Evolutionary conservation across 2,329 filamentous ascomycete genomes (phyloP).

Genomic region (Hypoxylon sp.): DNA sequence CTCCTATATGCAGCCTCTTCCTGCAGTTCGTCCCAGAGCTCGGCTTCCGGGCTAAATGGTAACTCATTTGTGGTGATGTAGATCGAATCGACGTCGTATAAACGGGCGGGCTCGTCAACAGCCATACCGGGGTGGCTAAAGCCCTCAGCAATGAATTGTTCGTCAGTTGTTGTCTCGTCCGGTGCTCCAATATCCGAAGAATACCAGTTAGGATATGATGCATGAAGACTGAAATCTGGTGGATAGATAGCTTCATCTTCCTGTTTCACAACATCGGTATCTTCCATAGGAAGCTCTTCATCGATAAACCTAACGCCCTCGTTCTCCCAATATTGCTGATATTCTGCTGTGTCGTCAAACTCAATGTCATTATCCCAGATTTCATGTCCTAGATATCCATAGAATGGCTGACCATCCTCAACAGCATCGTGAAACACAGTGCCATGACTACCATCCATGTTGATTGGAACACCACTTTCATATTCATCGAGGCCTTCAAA

Average conservation of each 20-base stretch:
- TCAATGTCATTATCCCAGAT: neutral
- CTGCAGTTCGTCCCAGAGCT: neutral
- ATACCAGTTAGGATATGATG: neutral
- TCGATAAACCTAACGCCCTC: slow-evolving; percentile 5
- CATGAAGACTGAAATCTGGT: neutral
- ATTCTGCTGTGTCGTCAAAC: slow-evolving; percentile 5
- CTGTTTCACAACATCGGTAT: neutral
- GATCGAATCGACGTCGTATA: neutral
- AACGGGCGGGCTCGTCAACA: slow-evolving; percentile 6
- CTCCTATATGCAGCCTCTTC: neutral
- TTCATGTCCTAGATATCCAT: neutral
- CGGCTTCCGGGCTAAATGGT: slow-evolving; percentile 3
- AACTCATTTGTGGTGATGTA: neutral
- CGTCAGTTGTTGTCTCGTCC: neutral
- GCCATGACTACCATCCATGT: neutral
- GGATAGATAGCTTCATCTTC: neutral
- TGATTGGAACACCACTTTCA: slow-evolving; percentile 1
- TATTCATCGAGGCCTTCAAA: neutral
- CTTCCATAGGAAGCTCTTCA: neutral
- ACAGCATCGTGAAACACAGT: neutral
- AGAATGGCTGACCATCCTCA: neutral
- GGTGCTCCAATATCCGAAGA: neutral
- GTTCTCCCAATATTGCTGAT: slow-evolving; percentile 10
- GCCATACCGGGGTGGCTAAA: neutral
- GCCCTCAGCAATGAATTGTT: slow-evolving; percentile 1